These are phyloP conservation scores for Nelumbo lutea DNA, from an alignment of 164 flowering plant genomes.

Conservation along the genomic window DNA sequence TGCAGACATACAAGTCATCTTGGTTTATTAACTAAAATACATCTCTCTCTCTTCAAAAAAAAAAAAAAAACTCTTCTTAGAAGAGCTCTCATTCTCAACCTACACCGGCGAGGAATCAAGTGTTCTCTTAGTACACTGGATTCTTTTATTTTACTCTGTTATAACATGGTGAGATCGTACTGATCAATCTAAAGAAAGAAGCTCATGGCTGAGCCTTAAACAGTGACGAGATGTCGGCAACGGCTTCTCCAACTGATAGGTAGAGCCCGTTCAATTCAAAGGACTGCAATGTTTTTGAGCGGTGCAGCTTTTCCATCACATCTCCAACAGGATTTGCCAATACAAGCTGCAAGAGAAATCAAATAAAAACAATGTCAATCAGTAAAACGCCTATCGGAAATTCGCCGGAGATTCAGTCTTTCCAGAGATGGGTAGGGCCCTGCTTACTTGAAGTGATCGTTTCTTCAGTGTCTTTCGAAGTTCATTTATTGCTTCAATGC, in stretches of 20 bases:
- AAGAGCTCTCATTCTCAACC: background rate
- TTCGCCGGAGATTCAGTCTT: background rate
- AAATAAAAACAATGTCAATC: background rate
- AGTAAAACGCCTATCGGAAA: background rate
- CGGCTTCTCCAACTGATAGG: constrained; percentile 74
- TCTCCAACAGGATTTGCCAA: constrained; percentile 68
- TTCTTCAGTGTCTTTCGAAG: constrained; percentile 59
- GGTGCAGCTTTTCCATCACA: constrained; percentile 73
- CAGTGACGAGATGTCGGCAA: constrained; percentile 49
- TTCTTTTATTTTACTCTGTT: background rate
- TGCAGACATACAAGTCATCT: background rate
- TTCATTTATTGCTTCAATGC: constrained; percentile 56
- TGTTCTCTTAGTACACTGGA: background rate
- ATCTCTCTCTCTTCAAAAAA: background rate
- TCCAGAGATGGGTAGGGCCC: background rate
- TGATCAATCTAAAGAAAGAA: constrained; percentile 3
- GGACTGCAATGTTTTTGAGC: constrained; percentile 45
- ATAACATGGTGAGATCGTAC: background rate
- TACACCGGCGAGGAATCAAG: too few species aligned
- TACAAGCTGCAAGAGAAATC: constrained; percentile 46
- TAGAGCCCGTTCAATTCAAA: constrained; percentile 56
- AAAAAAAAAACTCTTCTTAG: background rate
- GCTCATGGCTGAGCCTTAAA: constrained; percentile 43
- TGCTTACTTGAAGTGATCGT: constrained; percentile 57
- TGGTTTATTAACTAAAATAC: background rate